phyloP scores from a whole-genome alignment of 2,329 filamentous ascomycete species.

The Paecilomyces variotii region DNA sequence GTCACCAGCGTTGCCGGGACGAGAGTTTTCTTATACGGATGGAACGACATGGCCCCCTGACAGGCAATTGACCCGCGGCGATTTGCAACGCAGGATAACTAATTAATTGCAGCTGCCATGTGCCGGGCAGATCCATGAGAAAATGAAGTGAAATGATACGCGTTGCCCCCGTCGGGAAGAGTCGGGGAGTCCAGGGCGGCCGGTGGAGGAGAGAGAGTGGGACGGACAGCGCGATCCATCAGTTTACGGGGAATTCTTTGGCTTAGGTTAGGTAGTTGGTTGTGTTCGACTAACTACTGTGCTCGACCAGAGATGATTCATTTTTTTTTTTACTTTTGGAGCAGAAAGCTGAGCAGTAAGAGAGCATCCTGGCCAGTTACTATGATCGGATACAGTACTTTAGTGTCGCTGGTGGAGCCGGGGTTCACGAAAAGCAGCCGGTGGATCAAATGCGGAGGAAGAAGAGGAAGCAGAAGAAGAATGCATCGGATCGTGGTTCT shows the following conservation, averaged over 20 bases:
- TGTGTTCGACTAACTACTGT: too few species aligned
- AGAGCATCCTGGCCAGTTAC: not conserved
- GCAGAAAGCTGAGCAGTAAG: not conserved
- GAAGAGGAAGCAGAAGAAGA: too few species aligned
- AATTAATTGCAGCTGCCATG: not conserved
- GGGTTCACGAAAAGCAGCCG: not conserved
- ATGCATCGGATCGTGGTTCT: too few species aligned
- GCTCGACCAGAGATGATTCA: not conserved
- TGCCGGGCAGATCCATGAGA: not conserved
- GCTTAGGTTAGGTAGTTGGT: too few species aligned
- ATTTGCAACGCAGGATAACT: not conserved
- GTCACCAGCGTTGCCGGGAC: not conserved
- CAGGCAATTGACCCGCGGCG: not conserved
- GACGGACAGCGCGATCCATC: not conserved
- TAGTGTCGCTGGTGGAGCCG: not conserved
- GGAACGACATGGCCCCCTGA: not conserved
- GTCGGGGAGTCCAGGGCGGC: constrained; percentile 1
- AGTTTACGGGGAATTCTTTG: not conserved
- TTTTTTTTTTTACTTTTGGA: not conserved
- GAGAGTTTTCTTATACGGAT: not conserved
- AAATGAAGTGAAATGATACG: not conserved
- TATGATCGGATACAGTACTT: not conserved
- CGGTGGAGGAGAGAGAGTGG: not conserved
- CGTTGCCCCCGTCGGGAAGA: not conserved
- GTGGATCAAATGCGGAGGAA: not conserved